A percentile compares a stretch with the other conserved stretches of the same genome.
Conservation (phyloP, 1,284 basidiomycete genomes). For the Ustilago hordei region DNA sequence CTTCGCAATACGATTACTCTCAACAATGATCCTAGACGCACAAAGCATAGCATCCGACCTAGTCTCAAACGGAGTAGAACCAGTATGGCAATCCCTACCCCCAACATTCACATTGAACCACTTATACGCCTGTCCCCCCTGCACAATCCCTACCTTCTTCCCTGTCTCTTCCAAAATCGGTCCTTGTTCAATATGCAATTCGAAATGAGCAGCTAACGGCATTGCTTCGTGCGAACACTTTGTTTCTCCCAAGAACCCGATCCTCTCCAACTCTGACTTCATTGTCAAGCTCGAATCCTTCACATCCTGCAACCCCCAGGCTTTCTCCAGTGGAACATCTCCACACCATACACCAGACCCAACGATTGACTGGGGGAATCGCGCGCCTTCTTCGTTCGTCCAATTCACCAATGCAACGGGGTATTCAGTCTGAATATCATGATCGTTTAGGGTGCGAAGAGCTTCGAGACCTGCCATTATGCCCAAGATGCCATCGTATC, state of each 20-base stretch:
- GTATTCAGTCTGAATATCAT: slow-evolving; percentile 25
- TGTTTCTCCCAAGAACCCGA: slow-evolving; percentile 35
- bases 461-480: slow-evolving; percentile 48
- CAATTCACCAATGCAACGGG: slow-evolving; percentile 42
- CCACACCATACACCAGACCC: slow-evolving; percentile 64
- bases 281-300: slow-evolving; percentile 35
- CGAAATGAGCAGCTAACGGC: slow-evolving; percentile 46
- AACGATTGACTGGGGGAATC: slow-evolving; percentile 55
- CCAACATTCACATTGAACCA: slow-evolving; percentile 47
- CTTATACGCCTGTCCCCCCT: slow-evolving; percentile 48
- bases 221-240: slow-evolving; percentile 39
- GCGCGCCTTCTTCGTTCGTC: slow-evolving; percentile 49
- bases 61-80: slow-evolving; percentile 44
- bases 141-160: slow-evolving; percentile 39
- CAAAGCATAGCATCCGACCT: slow-evolving; percentile 48
- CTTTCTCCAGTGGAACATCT: slow-evolving; percentile 40
- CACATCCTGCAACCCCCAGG: slow-evolving; percentile 37
- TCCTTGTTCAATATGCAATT: slow-evolving; percentile 51
- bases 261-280: slow-evolving; percentile 41
- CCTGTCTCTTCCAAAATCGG: slow-evolving; percentile 41
- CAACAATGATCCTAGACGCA: slow-evolving; percentile 42
- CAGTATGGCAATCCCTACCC: slow-evolving; percentile 44
- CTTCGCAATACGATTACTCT: slow-evolving; percentile 47
- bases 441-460: slow-evolving; percentile 33
- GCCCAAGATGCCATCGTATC: slow-evolving; percentile 48